A percentile compares a stretch with the other conserved stretches of the same genome.
Evolutionary conservation across 2,329 filamentous ascomycete genomes (phyloP).

Genomic region (Samsoniella hepiali): DNA sequence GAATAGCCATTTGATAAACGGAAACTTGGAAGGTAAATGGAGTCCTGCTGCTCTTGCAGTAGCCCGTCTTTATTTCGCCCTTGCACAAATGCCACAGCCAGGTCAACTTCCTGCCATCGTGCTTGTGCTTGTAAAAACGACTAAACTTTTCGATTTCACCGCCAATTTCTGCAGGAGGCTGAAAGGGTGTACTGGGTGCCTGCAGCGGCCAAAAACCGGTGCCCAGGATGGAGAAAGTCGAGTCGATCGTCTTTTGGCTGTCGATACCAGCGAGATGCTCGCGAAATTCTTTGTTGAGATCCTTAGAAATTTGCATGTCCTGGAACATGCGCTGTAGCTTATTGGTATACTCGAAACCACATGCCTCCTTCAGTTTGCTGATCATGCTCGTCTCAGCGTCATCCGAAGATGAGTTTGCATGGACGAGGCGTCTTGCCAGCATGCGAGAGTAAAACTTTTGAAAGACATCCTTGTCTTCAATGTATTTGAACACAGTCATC

Average conservation of each 20-base stretch:
- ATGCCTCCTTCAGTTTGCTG: conserved; percentile 96
- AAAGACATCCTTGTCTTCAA: conserved; percentile 99
- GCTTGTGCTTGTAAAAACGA: conserved; percentile 92
- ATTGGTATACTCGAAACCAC: conserved; percentile 98
- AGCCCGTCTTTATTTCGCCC: conserved; percentile 91
- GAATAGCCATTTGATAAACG: conserved; percentile 95
- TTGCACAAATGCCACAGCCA: conserved; percentile 99
- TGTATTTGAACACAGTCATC: conserved; percentile 99
- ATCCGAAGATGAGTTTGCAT: conserved; percentile 91
- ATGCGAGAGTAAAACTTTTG: conserved; percentile 99
- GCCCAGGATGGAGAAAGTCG: conserved; percentile 87
- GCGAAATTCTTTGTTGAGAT: conserved; percentile 86
- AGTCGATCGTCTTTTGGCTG: conserved; percentile 71
- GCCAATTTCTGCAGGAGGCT: conserved; percentile 78
- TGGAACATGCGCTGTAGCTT: conserved; percentile 99
- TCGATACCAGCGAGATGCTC: conserved; percentile 59
- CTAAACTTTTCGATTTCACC: conserved; percentile 87
- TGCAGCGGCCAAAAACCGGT: conserved; percentile 97
- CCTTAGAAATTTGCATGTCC: conserved; percentile 98
- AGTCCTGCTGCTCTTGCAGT: conserved; percentile 83
- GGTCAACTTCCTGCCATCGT: conserved; percentile 91
- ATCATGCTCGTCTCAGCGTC: conserved; percentile 99
- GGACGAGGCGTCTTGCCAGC: conserved; percentile 89
- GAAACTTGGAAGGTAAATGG: conserved; percentile 97
- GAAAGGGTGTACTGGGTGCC: conserved; percentile 83